Evolutionary conservation across 345 rosid species (phyloP), one percentile per base, ranked within the genome.

Genomic region (Erysimum cheiranthoides): DNA sequence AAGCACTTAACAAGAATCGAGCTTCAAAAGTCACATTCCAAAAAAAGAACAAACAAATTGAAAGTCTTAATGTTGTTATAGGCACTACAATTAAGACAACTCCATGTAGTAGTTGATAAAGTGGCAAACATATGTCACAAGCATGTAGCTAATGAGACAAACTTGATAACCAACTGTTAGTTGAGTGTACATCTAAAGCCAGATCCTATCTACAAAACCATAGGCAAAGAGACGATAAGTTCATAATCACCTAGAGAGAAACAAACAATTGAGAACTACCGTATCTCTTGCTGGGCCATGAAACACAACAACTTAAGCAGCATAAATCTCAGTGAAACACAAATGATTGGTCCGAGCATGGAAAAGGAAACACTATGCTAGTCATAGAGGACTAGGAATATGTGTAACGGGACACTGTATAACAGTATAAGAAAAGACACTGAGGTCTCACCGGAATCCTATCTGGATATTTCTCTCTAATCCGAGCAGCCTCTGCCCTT

Each of bases 391-490:
- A 43, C 38, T 68, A 50, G 2, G 0, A 4, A 31, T 17, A 46
- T 5, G 8, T 35, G 16, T 27, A 17, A 18, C 0, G 8, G 3
- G 30, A 6, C 28, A 43, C 13, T 3, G 3, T 16, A 14, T 1
- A 27, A 30, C 57, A 49, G 38, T n/a, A 21, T 0, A 21, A 1
- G 25, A 21, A 21, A 21, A 68, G 16, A 34, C 42, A 38, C 27
- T 21, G 57, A 62, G 70, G 49, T 74, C 93, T 90, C 80, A 93
- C 98, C 76, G 98, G 98, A 75, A 93, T 88, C 39, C 98, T 91
- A 79, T 93, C 98, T 13, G 96, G 87, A 84, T 93, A 93, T 56
- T 93, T 93, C 73, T 91, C 98, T 84, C 96, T 87, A 70, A 91
- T 93, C 86, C 98, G 86, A 53, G 97, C 93, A 83, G 96, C 97